Base-by-base conservation (phyloP, 345 rosid genomes). In the Populus euphratica region DNA sequence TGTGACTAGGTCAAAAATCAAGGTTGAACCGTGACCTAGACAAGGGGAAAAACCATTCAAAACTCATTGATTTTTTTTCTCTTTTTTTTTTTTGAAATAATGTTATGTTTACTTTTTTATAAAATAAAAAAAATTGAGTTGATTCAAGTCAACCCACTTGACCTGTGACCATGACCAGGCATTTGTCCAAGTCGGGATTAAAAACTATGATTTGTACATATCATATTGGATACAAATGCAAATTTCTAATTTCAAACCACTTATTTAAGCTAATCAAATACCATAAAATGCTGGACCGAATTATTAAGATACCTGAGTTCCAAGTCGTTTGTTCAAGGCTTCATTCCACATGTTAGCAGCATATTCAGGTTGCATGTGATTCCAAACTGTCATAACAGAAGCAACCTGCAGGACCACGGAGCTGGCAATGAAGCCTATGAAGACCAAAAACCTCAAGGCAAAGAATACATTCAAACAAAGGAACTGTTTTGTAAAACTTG, bases 311-410 rank as follows among this genome's bases (percentile, higher is more conserved):
- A 93, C 99, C 91, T 92, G 47, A 64, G 97, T 96, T 78, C 99
- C 98, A 38, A 96, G 98, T 72, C 98, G 88, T 86, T 86, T 92
- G 86, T 96, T 96, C 82, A 93, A 82, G 52, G 97, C 99, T 86
- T 96, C 99, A 74, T 91, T 93, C 99, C 97, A 92, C 87, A 93
- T 82, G 81, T 93, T 92, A 64, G 96, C 94, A 75, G 99, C 97
- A 88, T 92, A 93, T 62, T 82, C 90, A 79, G 99, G 99, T 83
- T 96, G 97, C 23, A 92, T 84, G 69, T 92, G 88, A 83, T 84
- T 92, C 98, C 99, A 96, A 73, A 96, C 94, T 14, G 96, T 89
- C 99, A 93, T 92, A 72, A 90, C 90, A 77, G 99, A 96, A 83
- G 99, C 99, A 72, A 96, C 97, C 98, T 93, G 86, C 35, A 82